phyloP scores from a whole-genome alignment of 1,284 basidiomycete species.

The Farysia itapuensis region DNA sequence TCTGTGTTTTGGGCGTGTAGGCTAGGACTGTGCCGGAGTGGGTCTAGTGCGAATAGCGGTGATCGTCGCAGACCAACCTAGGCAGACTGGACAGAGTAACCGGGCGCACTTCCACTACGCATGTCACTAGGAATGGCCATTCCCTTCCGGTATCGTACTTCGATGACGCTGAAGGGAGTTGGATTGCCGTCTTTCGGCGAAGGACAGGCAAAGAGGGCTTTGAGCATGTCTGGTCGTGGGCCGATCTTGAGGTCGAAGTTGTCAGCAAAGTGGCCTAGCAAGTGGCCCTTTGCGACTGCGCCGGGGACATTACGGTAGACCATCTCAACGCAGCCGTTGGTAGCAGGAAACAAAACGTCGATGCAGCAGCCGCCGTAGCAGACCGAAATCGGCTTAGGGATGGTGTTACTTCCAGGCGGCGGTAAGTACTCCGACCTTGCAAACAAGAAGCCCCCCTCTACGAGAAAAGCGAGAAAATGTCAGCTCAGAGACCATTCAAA shows the following conservation, averaged over 20 bases:
- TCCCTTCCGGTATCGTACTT: neutral
- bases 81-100: too few relatives aligned
- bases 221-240: conserved; percentile 5
- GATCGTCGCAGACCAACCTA: too few relatives aligned
- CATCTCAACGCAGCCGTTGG: conserved; percentile 8
- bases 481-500: too few relatives aligned
- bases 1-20: too few relatives aligned
- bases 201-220: conserved; percentile 3
- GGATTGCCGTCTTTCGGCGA: neutral
- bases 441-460: conserved; percentile 23
- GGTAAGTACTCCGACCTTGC: too few relatives aligned
- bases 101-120: too few relatives aligned
- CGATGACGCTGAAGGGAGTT: conserved; percentile 15
- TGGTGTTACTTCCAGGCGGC: too few relatives aligned
- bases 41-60: too few relatives aligned
- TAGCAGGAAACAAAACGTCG: conserved; percentile 3
- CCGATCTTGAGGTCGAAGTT: conserved; percentile 2
- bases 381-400: too few relatives aligned
- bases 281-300: conserved; percentile 1
- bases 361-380: conserved; percentile 20
- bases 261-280: conserved; percentile 20
- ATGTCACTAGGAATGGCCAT: too few relatives aligned
- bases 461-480: too few relatives aligned
- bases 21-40: too few relatives aligned
- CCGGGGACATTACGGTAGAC: neutral